phyloP scores from a whole-genome alignment of 768 basidiomycete genomes.

The Hericium alpestre region DNA sequence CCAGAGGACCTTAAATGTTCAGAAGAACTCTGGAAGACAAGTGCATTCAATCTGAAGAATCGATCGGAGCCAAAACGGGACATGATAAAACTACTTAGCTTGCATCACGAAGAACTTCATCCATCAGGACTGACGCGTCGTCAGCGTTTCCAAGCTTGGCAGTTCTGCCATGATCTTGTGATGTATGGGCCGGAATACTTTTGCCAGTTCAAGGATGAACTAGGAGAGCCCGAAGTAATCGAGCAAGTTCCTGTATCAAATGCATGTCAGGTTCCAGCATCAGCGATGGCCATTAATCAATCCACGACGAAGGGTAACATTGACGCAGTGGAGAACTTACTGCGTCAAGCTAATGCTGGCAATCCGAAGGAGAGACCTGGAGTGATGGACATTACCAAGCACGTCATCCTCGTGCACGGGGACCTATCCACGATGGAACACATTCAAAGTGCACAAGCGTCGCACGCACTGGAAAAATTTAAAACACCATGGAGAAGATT shows the following conservation, averaged over 20 bases:
- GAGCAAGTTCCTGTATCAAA: not conserved
- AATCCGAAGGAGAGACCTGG: too few species aligned
- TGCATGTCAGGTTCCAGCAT: too few species aligned
- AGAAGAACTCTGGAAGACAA: slow-evolving; percentile 23
- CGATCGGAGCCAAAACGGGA: not conserved
- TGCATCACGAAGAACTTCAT: not conserved
- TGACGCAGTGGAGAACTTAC: too few species aligned
- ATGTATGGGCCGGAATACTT: not conserved
- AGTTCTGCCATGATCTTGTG: not conserved
- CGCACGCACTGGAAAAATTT: too few species aligned
- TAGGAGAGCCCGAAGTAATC: not conserved
- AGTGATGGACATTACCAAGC: too few species aligned
- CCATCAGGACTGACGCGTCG: not conserved
- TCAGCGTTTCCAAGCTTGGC: not conserved
- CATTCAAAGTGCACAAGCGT: too few species aligned
- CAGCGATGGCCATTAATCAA: too few species aligned
- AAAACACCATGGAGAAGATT: too few species aligned
- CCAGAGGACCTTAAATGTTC: slow-evolving; percentile 23
- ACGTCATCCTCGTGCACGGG: too few species aligned
- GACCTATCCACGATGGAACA: too few species aligned
- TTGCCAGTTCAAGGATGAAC: not conserved
- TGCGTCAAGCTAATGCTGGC: too few species aligned
- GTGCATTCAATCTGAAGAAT: slow-evolving; percentile 13
- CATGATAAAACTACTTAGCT: not conserved
- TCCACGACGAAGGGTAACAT: too few species aligned